These are phyloP conservation scores for Monosporozyma aerobia DNA, from an alignment of 805 yeast genomes.

Conservation along the genomic window DNA sequence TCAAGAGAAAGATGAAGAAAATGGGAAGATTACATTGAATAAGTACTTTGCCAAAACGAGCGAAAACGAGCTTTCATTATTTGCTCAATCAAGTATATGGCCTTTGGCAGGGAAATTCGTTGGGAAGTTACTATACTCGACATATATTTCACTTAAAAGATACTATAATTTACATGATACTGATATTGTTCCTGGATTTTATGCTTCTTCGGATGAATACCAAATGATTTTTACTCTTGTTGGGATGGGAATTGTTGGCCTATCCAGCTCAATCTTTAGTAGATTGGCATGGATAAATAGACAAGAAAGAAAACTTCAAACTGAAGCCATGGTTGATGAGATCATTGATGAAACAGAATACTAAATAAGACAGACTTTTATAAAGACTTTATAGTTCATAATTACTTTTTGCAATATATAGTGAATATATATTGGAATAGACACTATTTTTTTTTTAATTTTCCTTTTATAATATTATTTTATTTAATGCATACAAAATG, in stretches of 20 bases:
- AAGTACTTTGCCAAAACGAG: background rate
- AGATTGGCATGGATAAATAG: slow-evolving; percentile 1
- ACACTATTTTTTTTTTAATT: background rate
- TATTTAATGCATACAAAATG: background rate
- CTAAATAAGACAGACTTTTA: background rate
- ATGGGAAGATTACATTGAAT: background rate
- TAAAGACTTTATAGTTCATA: background rate
- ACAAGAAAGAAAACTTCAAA: background rate
- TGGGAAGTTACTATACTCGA: slow-evolving; percentile 7
- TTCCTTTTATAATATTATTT: slow-evolving; percentile 1
- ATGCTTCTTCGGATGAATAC: slow-evolving; percentile 15
- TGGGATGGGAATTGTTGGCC: slow-evolving; percentile 18
- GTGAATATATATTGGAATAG: too few species aligned
- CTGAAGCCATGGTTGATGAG: background rate
- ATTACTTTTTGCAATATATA: too few species aligned
- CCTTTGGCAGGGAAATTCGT: slow-evolving; percentile 12
- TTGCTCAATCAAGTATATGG: slow-evolving; percentile 10
- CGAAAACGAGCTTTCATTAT: background rate
- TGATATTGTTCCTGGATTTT: background rate
- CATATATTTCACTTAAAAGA: slow-evolving; percentile 6
- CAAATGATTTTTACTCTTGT: slow-evolving; percentile 18
- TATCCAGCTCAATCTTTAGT: slow-evolving; percentile 11
- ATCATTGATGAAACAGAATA: background rate
- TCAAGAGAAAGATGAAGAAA: background rate
- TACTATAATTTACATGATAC: slow-evolving; percentile 1